phyloP scores from a whole-genome alignment of 768 basidiomycete species.

The Austroboletus festivus region DNA sequence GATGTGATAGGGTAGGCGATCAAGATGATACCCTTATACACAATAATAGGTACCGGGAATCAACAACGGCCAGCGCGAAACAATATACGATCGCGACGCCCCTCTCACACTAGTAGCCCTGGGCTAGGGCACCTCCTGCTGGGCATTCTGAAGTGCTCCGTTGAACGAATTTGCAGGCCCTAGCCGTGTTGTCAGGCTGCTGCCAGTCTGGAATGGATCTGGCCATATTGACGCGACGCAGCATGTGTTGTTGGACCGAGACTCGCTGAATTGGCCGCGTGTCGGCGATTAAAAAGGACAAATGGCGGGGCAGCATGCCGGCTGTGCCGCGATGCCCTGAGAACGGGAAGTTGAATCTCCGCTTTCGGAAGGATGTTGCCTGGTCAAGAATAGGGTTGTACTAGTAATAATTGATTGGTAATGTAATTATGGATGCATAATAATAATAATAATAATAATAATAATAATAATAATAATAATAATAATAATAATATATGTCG shows the following conservation, averaged over 20 bases:
- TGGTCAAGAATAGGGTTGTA: too few species aligned
- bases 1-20: constrained; percentile 37
- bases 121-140: constrained; percentile 25
- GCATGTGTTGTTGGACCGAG: neutral
- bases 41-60: constrained; percentile 18
- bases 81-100: constrained; percentile 19
- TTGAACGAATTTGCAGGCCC: too few species aligned
- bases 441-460: constrained; percentile 12
- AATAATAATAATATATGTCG: too few species aligned
- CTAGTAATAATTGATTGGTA: constrained; percentile 8
- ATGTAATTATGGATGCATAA: constrained; percentile 10
- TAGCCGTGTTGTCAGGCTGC: too few species aligned
- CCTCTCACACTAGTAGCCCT: constrained; percentile 11
- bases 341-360: constrained; percentile 25
- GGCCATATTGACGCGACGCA: too few species aligned
- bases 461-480: too few species aligned
- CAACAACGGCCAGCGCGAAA: constrained; percentile 9
- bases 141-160: constrained; percentile 9
- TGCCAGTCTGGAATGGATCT: too few species aligned
- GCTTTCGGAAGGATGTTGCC: constrained; percentile 24
- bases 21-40: constrained; percentile 29
- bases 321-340: constrained; percentile 29
- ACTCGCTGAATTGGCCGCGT: constrained; percentile 22
- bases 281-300: constrained; percentile 32
- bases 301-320: constrained; percentile 16